Base-by-base conservation (phyloP, 1,139 yeast genomes). In the Debaryomyces singareniensis region DNA sequence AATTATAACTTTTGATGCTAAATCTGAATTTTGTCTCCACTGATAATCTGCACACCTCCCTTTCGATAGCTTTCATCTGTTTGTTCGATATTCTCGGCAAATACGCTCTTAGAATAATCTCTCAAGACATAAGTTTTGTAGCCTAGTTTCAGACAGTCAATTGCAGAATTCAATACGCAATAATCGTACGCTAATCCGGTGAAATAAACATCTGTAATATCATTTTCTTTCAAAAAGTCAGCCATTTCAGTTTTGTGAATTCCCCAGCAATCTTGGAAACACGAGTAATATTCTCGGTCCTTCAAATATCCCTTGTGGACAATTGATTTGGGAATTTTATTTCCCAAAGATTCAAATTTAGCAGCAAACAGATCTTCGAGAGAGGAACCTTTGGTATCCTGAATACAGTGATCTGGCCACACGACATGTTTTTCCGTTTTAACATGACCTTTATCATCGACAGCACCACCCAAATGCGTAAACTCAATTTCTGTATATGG, bases 391-490 rank as follows among this genome's bases (percentile, higher is more conserved):
- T 44, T 31, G 0, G 85, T 64, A 31, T 67, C 63, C 44, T 85
- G 91, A 3, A 89, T 72, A 50, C 96, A 89, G 51, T 89, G 97
- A 35, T 72, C 91, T 0, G 97, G 96, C 97, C 97, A 89, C 3
- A 86, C 66, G 1, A 65, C 61, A 37, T 79, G 78, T 3, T 36
- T 46, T 39, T 51, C 44, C 1, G 39, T 40, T 28, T 50, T 45
- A 25, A 51, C 48, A 16, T 51, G 35, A 13, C 62, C 61, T 4
- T 38, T 37, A 2, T 47, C 45, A 27, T 58, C 58, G 1, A 43
- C 35, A 5, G 58, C 58, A 2, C 57, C 55, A 12, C 51, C 39
- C 0, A 94, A 91, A 33, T 78, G 75, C 1, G 49, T 35, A 45
- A 83, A 77, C 30, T 52, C 58, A 27, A 70, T 38, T 3, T 59